These are phyloP conservation scores for Sindora glabra DNA, from an alignment of 306 rosid species.

Conservation along the genomic window DNA sequence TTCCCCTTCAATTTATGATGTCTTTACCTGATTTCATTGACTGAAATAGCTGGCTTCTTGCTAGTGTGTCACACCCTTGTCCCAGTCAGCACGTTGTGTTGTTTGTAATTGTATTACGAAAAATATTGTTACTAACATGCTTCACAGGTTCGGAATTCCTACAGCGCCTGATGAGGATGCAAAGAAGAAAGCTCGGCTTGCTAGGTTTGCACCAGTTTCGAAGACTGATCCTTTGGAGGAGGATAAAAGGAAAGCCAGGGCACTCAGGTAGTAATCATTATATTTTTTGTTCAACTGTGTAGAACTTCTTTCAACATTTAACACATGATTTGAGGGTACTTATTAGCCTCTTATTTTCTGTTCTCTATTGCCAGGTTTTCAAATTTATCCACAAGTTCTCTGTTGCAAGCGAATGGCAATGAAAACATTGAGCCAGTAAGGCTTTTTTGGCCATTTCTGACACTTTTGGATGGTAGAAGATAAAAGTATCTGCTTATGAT, in stretches of 20 bases:
- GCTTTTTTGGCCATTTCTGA: not conserved
- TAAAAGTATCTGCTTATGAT: not conserved
- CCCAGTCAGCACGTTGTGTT: not conserved
- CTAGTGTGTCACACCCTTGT: not conserved
- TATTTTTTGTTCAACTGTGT: not conserved
- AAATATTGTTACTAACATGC: not conserved
- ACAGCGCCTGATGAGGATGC: constrained; percentile 46
- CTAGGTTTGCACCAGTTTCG: constrained; percentile 53
- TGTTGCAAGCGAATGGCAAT: constrained; percentile 44
- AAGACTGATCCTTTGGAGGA: constrained; percentile 65
- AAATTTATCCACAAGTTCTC: constrained; percentile 29
- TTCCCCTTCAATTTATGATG: not conserved
- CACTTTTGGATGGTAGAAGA: not conserved
- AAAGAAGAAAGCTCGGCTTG: constrained; percentile 86
- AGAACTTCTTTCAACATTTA: not conserved
- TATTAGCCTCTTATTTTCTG: not conserved
- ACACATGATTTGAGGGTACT: not conserved
- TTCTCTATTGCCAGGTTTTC: constrained; percentile 50
- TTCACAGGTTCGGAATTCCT: constrained; percentile 65
- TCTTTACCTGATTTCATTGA: not conserved
- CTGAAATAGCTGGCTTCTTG: not conserved
- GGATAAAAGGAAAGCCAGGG: constrained; percentile 77
- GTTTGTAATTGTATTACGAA: not conserved
- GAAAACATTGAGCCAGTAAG: constrained; percentile 57
- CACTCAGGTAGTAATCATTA: constrained; percentile 39